A percentile compares a stretch with the other conserved stretches of the same genome.
Evolutionary conservation across 2,329 filamentous ascomycete species (phyloP).

Genomic region (Torrubiellomyces zombiae): DNA sequence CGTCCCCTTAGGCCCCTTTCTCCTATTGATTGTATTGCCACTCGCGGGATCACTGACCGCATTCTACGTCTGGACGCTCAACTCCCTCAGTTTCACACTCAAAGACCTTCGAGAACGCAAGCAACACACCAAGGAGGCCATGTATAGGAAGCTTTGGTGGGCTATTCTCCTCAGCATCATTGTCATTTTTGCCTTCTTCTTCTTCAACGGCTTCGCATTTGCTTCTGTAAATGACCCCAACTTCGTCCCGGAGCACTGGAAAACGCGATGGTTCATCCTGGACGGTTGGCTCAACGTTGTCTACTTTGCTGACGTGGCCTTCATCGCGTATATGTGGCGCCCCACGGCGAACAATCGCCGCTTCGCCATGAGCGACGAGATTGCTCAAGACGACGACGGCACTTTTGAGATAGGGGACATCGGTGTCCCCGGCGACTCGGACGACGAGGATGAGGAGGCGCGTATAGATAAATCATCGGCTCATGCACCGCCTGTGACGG

Average conservation of each 20-base stretch:
- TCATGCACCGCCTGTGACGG: conserved; percentile 10
- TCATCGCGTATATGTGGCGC: conserved; percentile 89
- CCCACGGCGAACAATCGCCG: conserved; percentile 92
- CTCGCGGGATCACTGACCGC: conserved; percentile 82
- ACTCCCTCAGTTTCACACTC: conserved; percentile 84
- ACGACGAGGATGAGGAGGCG: conserved; percentile 36
- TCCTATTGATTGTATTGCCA: conserved; percentile 84
- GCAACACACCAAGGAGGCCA: conserved; percentile 79
- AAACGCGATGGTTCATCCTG: conserved; percentile 90
- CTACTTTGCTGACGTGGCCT: conserved; percentile 83
- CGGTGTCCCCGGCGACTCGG: conserved; percentile 52
- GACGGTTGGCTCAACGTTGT: conserved; percentile 97
- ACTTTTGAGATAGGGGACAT: conserved; percentile 89
- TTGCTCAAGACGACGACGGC: conserved; percentile 95
- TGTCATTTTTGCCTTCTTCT: conserved; percentile 96
- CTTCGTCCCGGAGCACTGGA: conserved; percentile 94
- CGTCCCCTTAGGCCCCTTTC: conserved; percentile 48
- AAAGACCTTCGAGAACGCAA: conserved; percentile 92
- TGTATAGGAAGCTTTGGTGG: conserved; percentile 99
- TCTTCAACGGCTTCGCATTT: conserved; percentile 93
- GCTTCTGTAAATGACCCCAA: conserved; percentile 70
- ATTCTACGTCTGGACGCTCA: conserved; percentile 98
- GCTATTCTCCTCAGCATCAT: conserved; percentile 83
- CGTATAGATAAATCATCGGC: conserved; percentile 22
- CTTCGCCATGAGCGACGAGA: conserved; percentile 98